Base-by-base conservation (phyloP, 2,329 filamentous ascomycete genomes). In the Dendrostoma leiphaemia region DNA sequence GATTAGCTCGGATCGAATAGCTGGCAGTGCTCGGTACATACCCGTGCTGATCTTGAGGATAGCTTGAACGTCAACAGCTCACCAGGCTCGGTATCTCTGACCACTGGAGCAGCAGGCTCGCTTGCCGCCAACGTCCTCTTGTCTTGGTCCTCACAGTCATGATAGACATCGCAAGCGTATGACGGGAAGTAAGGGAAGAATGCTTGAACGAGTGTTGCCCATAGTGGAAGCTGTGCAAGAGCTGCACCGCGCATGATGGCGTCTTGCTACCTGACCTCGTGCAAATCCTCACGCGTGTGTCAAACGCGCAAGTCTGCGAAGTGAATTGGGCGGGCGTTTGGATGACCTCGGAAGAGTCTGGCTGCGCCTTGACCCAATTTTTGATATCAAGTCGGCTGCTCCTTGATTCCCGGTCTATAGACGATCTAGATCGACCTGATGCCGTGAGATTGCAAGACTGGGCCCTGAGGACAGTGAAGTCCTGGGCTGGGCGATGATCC, bases 151-250 rank as follows among this genome's bases (percentile, higher is more conserved):
- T 61, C 53, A 61, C 67, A 64, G 52, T 64, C 53, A 37, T 57
- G 48, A 47, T 64, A 62, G 31, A 67, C 64, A 48, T 67, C 49
- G 45, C 65, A 67, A 41, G 61, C 57, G 17, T 60, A 61, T 23
- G 48, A 53, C 50, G 77, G 75, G 21, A 63, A 65, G 63, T 72
- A 80, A 4, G 75, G 75, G 46, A 68, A 77, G 63, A 83, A 79
- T 49, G 80, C 80, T 49, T 73, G 65, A 51, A 71, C 70, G 47
- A 71, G 66, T 35, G 74, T 68, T 51, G 72, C 69, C 69, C 74
- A 80, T 64, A 82, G 63, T 61, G 76, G 72, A 64, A 83, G 64
- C 63, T 75, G 75, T 56, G 76, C 62, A 40, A 81, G 60, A 56
- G 73, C 48, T 40, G 64, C 60, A 47, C 70, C 63, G 59, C 70